Conservation (phyloP, 345 rosid species). For the Acer campestre region DNA sequence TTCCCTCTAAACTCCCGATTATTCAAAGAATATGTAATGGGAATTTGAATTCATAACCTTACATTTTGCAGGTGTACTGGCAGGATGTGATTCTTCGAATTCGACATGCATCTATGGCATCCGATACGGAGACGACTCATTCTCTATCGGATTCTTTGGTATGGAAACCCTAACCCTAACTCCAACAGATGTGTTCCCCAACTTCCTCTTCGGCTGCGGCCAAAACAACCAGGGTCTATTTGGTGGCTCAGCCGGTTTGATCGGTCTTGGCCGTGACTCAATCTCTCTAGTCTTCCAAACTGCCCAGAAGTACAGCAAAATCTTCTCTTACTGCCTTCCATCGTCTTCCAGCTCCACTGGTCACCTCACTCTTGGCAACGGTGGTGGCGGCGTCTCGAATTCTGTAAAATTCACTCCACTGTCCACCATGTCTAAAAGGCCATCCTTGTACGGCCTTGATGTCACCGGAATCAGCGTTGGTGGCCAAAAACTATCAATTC, state of each 20-base stretch:
- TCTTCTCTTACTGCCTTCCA: slow-evolving; percentile 87
- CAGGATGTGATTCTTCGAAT: no score
- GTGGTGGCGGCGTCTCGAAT: slow-evolving; percentile 23
- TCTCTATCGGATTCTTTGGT: slow-evolving; percentile 61
- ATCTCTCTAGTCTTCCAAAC: slow-evolving; percentile 73
- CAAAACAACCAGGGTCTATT: no score
- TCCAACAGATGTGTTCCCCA: slow-evolving; percentile 37
- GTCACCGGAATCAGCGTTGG: slow-evolving; percentile 57
- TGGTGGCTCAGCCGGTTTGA: slow-evolving; percentile 47
- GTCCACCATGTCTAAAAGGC: slow-evolving; percentile 30
- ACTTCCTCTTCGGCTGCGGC: slow-evolving; percentile 78
- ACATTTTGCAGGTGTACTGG: no score
- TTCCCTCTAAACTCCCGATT: no score
- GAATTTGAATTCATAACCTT: no score
- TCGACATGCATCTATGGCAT: slow-evolving; percentile 64
- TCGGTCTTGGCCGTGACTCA: slow-evolving; percentile 72
- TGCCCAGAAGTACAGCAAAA: slow-evolving; percentile 45
- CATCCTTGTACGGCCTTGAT: slow-evolving; percentile 61
- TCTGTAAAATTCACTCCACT: slow-evolving; percentile 64
- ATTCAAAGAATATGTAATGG: no score
- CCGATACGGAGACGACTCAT: slow-evolving; percentile 44
- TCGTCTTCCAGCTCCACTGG: slow-evolving; percentile 70
- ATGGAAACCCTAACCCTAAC: slow-evolving; percentile 61
- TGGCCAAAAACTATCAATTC: slow-evolving; percentile 47
- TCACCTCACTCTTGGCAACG: slow-evolving; percentile 62